These are phyloP conservation scores for Harrya chromipes DNA, from an alignment of 768 basidiomycete species.

Conservation along the genomic window DNA sequence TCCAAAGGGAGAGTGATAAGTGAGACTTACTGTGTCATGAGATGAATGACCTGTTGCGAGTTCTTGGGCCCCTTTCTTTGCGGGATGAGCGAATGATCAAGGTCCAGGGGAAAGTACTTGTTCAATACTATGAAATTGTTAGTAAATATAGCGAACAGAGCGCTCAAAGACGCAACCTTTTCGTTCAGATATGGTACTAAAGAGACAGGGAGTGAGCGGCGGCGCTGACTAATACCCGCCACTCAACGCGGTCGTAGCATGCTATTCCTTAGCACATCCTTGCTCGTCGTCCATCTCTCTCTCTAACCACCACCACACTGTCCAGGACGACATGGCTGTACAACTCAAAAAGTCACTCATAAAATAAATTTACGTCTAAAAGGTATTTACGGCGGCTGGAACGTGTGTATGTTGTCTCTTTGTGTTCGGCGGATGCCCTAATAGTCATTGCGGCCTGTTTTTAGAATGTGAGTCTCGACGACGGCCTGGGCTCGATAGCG, in stretches of 20 bases:
- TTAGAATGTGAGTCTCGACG: conserved; percentile 63
- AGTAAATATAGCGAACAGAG: background rate
- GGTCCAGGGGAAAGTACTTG: conserved; percentile 97
- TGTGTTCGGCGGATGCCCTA: conserved; percentile 12
- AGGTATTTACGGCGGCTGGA: conserved; percentile 60
- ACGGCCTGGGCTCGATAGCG: conserved; percentile 67
- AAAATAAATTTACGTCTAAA: conserved; percentile 53
- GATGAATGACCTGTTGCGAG: conserved; percentile 94
- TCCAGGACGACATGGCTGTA: conserved; percentile 51
- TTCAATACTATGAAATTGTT: conserved; percentile 66
- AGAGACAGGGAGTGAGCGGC: conserved; percentile 1
- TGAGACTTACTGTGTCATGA: conserved; percentile 89
- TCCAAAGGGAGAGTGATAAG: background rate
- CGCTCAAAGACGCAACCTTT: conserved; percentile 52
- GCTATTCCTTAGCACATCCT: conserved; percentile 3
- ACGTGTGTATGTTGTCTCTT: conserved; percentile 37
- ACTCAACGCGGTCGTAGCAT: conserved; percentile 26
- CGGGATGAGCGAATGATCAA: conserved; percentile 95
- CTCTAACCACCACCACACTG: conserved; percentile 2
- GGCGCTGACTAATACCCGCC: conserved; percentile 30
- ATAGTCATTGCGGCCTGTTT: conserved; percentile 6
- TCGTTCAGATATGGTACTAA: conserved; percentile 74
- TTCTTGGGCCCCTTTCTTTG: conserved; percentile 88
- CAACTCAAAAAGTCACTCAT: conserved; percentile 67
- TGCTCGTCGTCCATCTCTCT: conserved; percentile 14